These are phyloP conservation scores for Fraxinus dipetala DNA, from an alignment of 305 asterid genomes.

Conservation along the genomic window DNA sequence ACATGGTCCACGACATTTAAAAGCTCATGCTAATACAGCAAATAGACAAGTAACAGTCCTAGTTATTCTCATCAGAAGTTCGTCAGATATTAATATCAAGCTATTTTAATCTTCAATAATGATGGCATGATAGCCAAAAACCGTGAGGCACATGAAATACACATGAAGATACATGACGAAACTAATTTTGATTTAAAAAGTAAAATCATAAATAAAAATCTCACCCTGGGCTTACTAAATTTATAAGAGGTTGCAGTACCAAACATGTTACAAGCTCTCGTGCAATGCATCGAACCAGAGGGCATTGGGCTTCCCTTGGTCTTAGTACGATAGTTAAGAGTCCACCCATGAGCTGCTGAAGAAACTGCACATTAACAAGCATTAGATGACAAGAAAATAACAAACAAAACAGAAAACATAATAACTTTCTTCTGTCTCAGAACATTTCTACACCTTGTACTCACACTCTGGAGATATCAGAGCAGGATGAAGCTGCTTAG, in stretches of 20 bases:
- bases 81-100: not conserved
- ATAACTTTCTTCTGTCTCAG: too few relatives aligned
- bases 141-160: not conserved
- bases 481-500: constrained; percentile 99
- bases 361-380: constrained; percentile 47
- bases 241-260: constrained; percentile 87
- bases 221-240: constrained; percentile 86
- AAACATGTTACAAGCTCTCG: constrained; percentile 87
- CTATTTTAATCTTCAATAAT: not conserved
- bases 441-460: too few relatives aligned
- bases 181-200: not conserved
- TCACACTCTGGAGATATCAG: constrained; percentile 47
- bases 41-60: not conserved
- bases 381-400: constrained; percentile 28
- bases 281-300: constrained; percentile 88
- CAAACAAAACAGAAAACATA: too few relatives aligned
- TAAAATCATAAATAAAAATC: constrained; percentile 35
- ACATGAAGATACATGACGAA: not conserved
- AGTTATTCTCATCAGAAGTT: not conserved
- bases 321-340: constrained; percentile 78
- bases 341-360: constrained; percentile 92
- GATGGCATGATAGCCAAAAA: not conserved
- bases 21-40: not conserved
- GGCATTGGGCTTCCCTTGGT: constrained; percentile 91
- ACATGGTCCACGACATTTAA: not conserved